phyloP scores from a whole-genome alignment of 805 yeast genomes.

The Wickerhamiella galacta region DNA sequence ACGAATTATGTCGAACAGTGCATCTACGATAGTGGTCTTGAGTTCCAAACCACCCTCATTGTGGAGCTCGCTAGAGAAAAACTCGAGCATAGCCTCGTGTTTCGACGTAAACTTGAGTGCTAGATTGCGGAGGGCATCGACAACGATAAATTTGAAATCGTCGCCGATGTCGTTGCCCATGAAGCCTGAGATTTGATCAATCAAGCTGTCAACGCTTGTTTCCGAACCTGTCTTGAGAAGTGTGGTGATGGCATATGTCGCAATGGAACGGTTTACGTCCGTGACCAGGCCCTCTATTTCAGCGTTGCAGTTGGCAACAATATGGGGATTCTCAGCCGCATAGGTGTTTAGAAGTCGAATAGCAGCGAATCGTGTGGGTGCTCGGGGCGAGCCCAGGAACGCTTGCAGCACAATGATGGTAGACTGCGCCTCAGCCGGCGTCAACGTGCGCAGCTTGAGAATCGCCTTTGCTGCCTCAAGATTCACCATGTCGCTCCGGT shows the following conservation, averaged over 20 bases:
- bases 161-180: constrained; percentile 80
- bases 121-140: constrained; percentile 84
- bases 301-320: constrained; percentile 52
- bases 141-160: constrained; percentile 85
- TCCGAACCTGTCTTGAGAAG: constrained; percentile 87
- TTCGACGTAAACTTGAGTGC: constrained; percentile 88
- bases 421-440: constrained; percentile 40
- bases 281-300: constrained; percentile 78
- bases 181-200: constrained; percentile 69
- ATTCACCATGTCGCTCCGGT: constrained; percentile 77
- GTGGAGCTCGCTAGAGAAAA: constrained; percentile 68
- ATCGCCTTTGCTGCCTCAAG: constrained; percentile 79
- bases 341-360: constrained; percentile 75
- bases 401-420: constrained; percentile 63
- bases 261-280: constrained; percentile 78
- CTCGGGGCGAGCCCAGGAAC: constrained; percentile 72
- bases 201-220: constrained; percentile 74
- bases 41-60: constrained; percentile 82
- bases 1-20: constrained; percentile 78
- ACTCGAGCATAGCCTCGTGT: constrained; percentile 63
- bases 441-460: constrained; percentile 36
- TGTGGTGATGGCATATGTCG: constrained; percentile 94
- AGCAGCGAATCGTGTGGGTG: constrained; percentile 83
- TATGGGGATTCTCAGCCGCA: constrained; percentile 65
- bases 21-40: constrained; percentile 79